phyloP scores from a whole-genome alignment of 2,329 filamentous ascomycete genomes.

The Escovopsis sp. region DNA sequence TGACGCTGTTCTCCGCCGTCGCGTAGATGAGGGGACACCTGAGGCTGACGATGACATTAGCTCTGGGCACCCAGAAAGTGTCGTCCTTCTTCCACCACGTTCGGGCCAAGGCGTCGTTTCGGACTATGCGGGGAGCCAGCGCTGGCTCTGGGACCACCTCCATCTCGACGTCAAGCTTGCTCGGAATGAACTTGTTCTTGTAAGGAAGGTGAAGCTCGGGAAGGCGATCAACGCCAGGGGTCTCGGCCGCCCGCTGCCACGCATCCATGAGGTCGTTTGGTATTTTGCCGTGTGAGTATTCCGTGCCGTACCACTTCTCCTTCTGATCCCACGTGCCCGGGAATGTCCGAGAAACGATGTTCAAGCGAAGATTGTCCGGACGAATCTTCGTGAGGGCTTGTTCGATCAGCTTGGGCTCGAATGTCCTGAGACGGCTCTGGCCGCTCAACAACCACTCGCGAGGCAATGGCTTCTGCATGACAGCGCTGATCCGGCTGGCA shows the following conservation, averaged over 20 bases:
- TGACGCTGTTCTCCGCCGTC: slow-evolving; percentile 64
- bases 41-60: slow-evolving; percentile 68
- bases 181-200: slow-evolving; percentile 91
- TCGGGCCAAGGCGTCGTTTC: slow-evolving; percentile 66
- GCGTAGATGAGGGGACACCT: slow-evolving; percentile 66
- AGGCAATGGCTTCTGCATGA: slow-evolving; percentile 85
- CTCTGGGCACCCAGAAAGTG: slow-evolving; percentile 95
- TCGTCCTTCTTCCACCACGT: slow-evolving; percentile 99
- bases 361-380: slow-evolving; percentile 81
- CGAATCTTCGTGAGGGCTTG: slow-evolving; percentile 58
- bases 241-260: slow-evolving; percentile 48
- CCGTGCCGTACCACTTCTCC: slow-evolving; percentile 96
- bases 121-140: slow-evolving; percentile 63
- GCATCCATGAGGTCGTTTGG: slow-evolving; percentile 59
- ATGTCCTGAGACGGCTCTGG: slow-evolving; percentile 59
- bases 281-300: slow-evolving; percentile 74
- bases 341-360: slow-evolving; percentile 67
- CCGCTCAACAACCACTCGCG: slow-evolving; percentile 81
- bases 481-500: slow-evolving; percentile 66
- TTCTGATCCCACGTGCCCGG: slow-evolving; percentile 75
- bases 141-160: slow-evolving; percentile 69
- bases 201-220: slow-evolving; percentile 72
- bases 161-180: slow-evolving; percentile 85
- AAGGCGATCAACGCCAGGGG: slow-evolving; percentile 41
- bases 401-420: slow-evolving; percentile 63